Percentiles rank a stretch among this genome's conserved stretches.
Evolutionary conservation across 139 green algal genomes (phyloP).

Genomic region (Chlamydomonas asymmetrica): DNA sequence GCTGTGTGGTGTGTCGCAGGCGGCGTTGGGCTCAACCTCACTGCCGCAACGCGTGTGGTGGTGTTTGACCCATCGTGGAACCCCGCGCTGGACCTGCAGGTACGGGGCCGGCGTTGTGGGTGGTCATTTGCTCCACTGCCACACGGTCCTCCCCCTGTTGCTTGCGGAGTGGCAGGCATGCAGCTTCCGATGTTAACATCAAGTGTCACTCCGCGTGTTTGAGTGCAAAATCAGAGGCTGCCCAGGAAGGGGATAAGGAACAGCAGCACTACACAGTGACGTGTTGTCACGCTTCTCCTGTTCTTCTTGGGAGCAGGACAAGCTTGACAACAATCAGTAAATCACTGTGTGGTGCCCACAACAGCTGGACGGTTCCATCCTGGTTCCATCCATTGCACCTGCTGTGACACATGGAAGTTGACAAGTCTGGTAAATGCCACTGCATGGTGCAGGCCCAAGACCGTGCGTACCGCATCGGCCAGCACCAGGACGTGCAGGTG

Average conservation of each 20-base stretch:
- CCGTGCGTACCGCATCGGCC: slow-evolving; percentile 80
- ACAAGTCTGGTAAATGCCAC: background rate
- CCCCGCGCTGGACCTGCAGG: slow-evolving; percentile 55
- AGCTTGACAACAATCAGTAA: no score
- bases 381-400: background rate
- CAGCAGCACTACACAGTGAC: no score
- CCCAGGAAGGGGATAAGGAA: no score
- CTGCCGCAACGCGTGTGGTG: slow-evolving; percentile 66
- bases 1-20: no score
- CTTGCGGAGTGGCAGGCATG: background rate
- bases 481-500: slow-evolving; percentile 76
- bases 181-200: background rate
- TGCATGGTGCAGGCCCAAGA: slow-evolving; percentile 64
- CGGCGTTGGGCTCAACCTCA: slow-evolving; percentile 77
- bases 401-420: background rate
- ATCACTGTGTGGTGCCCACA: no score
- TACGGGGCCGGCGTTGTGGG: background rate
- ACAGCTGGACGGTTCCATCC: background rate
- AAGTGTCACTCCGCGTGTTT: no score
- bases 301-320: no score
- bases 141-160: background rate
- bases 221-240: no score
- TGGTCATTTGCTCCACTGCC: background rate
- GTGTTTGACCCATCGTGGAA: slow-evolving; percentile 83
- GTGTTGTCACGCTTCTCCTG: no score